Percentiles rank a stretch among this genome's conserved stretches.
Evolutionary conservation across 1,284 basidiomycete species (phyloP).

Genomic region (Moesziomyces parantarcticus): DNA sequence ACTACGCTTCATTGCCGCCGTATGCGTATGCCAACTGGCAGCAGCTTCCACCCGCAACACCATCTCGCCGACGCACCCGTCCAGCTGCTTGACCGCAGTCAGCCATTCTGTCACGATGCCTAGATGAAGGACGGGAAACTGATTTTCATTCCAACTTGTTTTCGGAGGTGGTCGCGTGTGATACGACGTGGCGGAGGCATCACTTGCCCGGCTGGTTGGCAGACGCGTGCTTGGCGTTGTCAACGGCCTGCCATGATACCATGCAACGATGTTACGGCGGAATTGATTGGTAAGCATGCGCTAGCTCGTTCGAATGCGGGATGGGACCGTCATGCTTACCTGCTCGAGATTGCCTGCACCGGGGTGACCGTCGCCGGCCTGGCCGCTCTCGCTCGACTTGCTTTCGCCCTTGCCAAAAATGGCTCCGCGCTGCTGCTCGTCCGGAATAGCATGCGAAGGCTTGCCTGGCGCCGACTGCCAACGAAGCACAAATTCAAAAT

Average conservation of each 20-base stretch:
- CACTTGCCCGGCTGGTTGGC: constrained; percentile 32
- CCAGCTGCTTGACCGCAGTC: constrained; percentile 6
- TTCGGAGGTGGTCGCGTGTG: no score
- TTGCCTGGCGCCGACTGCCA: constrained; percentile 46
- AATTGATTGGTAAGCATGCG: not conserved
- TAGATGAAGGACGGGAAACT: not conserved
- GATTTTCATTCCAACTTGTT: no score
- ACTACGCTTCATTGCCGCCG: constrained; percentile 10
- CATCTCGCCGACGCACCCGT: constrained; percentile 24
- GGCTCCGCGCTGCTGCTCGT: constrained; percentile 44
- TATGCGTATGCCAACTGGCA: constrained; percentile 32
- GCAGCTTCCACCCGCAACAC: constrained; percentile 27
- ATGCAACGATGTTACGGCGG: not conserved
- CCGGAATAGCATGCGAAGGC: constrained; percentile 35
- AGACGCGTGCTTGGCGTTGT: constrained; percentile 40
- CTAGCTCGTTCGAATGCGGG: not conserved
- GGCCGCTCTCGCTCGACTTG: constrained; percentile 35
- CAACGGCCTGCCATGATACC: constrained; percentile 21
- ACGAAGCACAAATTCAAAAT: not conserved
- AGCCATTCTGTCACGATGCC: not conserved
- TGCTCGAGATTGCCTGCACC: constrained; percentile 21
- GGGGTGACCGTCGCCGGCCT: constrained; percentile 22
- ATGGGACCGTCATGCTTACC: constrained; percentile 7
- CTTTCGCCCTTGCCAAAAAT: constrained; percentile 35
- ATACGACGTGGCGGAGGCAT: not conserved